Conservation (phyloP, 1,139 yeast genomes). For the Eremothecium coryli region DNA sequence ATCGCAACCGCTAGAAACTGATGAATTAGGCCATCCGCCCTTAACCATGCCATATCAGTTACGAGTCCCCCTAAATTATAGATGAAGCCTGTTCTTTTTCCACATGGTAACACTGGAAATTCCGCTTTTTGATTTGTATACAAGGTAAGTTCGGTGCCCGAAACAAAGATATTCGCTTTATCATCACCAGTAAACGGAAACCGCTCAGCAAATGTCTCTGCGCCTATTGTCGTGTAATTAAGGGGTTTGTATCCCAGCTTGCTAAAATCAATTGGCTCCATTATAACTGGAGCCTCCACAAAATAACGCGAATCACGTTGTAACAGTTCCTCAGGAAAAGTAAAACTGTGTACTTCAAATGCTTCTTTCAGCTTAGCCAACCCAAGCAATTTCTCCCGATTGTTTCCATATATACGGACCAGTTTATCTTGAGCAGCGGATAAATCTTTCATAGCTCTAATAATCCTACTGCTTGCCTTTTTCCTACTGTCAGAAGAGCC, state of each 20-base stretch:
- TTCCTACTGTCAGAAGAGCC: neutral
- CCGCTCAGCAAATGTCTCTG: constrained; percentile 12
- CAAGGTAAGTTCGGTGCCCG: constrained; percentile 17
- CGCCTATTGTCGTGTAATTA: constrained; percentile 11
- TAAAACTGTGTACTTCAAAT: constrained; percentile 33
- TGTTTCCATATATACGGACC: constrained; percentile 32
- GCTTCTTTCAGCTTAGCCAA: constrained; percentile 31
- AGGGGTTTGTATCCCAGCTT: constrained; percentile 16
- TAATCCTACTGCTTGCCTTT: constrained; percentile 11
- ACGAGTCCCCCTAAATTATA: constrained; percentile 49
- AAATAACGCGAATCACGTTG: constrained; percentile 14
- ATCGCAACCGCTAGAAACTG: constrained; percentile 49
- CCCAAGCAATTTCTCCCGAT: constrained; percentile 28
- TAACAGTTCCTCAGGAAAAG: constrained; percentile 20
- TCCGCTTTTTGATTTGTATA: constrained; percentile 14
- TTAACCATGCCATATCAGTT: constrained; percentile 49
- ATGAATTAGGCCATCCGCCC: constrained; percentile 13
- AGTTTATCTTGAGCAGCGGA: constrained; percentile 34
- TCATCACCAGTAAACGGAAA: constrained; percentile 14
- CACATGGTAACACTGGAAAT: constrained; percentile 29
- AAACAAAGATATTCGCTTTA: constrained; percentile 14
- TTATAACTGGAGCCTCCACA: constrained; percentile 9
- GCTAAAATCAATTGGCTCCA: constrained; percentile 9
- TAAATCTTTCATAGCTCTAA: constrained; percentile 27
- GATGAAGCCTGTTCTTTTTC: constrained; percentile 37